Base-by-base conservation (phyloP, 371 early-diverging fungal genomes). In the Capillidium rhysosporum region DNA sequence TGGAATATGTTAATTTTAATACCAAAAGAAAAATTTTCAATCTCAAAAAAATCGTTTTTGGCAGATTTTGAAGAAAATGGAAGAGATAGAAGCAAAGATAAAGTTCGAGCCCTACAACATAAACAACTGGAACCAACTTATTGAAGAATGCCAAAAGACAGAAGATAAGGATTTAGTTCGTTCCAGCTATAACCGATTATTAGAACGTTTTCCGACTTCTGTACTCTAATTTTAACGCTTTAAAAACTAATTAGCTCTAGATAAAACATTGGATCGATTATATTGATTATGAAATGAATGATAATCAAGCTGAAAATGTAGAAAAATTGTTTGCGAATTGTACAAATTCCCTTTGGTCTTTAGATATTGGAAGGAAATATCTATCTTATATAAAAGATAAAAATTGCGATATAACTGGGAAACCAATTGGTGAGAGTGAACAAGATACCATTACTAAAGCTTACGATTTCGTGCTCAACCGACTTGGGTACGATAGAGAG, bases 301-400 rank as follows among this genome's bases (percentile, higher is more conserved):
- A 77, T 46, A 71, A 77, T 18, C 78, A 83, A 58, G 73, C 72
- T 52, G 80, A 77, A 55, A 69, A 76, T 57, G 82, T 89, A 25
- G 90, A 89, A 63, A 65, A 74, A n/a, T 65, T 96, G 20, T 96
- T 93, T 60, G 79, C 76, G 25, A 73, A 79, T 38, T 89, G 86
- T 60, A 75, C 93, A 45, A 75, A 77, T 52, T 70, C 71, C 24
- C 84, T 89, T 5, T 74, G 79, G 9, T 82, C 86, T 5, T 79
- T 96, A 30, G 92, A 88, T 30, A 70, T 94, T 10, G 91, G 87
- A 84, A 75, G 79, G 57, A 77, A 76, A 61, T 96, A 96, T 66
- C 65, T 94, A 52, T 76, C 76, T 57, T 92, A 93, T 62, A 85
- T 94, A 54, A 75, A 79, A 45, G 69, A 77, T 20, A 79, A 74